Conservation (phyloP, 106 monocot genomes). For the Dioscorea zingiberensis region DNA sequence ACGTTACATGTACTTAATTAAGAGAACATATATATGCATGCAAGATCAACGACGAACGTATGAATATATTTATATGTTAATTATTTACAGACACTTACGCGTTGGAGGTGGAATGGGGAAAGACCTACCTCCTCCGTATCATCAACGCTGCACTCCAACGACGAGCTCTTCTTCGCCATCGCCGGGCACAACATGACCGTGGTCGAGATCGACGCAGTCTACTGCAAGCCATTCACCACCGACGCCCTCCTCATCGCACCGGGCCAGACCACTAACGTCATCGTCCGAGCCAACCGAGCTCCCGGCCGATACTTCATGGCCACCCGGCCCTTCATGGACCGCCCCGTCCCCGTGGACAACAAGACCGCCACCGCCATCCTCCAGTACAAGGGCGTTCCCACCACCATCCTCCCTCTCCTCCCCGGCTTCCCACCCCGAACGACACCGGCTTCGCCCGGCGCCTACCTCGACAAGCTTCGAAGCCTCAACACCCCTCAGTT, state of each 20-base stretch:
- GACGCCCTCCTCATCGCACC: conserved; percentile 13
- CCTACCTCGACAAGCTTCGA: too few species aligned
- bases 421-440: too few species aligned
- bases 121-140: conserved; percentile 41
- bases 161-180: conserved; percentile 59
- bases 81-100: conserved; percentile 14
- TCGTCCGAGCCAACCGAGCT: conserved; percentile 9
- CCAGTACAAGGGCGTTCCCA: conserved; percentile 28
- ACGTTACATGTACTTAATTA: too few species aligned
- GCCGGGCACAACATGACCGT: conserved; percentile 34
- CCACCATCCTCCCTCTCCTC: not conserved
- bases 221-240: conserved; percentile 29
- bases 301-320: conserved; percentile 30
- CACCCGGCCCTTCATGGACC: conserved; percentile 18
- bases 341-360: conserved; percentile 23
- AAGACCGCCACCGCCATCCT: conserved; percentile 31
- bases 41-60: too few species aligned
- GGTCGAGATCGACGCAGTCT: conserved; percentile 32
- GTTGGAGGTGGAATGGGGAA: conserved; percentile 23
- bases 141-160: conserved; percentile 64
- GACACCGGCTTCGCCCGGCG: too few species aligned
- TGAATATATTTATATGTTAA: too few species aligned
- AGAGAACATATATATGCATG: too few species aligned
- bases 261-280: conserved; percentile 30
- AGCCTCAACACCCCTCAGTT: conserved; percentile 1